These are phyloP conservation scores for Rhizopogon vesiculosus DNA, from an alignment of 768 basidiomycete species.

Conservation along the genomic window DNA sequence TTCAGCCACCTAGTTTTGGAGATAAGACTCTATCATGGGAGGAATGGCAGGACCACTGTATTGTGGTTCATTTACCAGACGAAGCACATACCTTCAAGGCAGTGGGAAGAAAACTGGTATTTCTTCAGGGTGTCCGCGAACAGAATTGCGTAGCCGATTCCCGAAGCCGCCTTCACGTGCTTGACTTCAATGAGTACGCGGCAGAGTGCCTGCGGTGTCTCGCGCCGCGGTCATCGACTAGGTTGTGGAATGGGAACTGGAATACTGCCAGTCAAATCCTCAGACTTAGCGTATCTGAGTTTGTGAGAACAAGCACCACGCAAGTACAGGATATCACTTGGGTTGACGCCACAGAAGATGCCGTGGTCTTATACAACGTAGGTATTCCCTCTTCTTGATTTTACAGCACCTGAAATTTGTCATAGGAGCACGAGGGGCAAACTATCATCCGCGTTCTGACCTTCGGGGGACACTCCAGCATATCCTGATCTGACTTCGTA, in stretches of 20 bases:
- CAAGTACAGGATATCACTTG: constrained; percentile 43
- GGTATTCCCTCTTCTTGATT: constrained; percentile 13
- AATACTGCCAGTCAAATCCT: constrained; percentile 26
- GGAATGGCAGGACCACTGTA: constrained; percentile 42
- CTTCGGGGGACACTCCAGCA: constrained; percentile 14
- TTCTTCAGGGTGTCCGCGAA: constrained; percentile 25
- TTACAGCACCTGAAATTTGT: constrained; percentile 1
- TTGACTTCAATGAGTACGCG: constrained; percentile 26
- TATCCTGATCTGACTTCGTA: neutral
- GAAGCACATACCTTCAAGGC: constrained; percentile 23
- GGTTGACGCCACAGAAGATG: constrained; percentile 56
- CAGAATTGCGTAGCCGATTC: constrained; percentile 5
- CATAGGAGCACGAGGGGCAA: constrained; percentile 28
- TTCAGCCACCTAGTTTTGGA: constrained; percentile 36
- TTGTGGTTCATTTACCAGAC: constrained; percentile 29
- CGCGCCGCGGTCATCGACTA: constrained; percentile 21
- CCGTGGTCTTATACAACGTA: constrained; percentile 53
- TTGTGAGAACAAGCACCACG: constrained; percentile 34
- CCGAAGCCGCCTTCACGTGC: constrained; percentile 21
- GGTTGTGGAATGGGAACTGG: constrained; percentile 24
- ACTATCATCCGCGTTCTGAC: constrained; percentile 27
- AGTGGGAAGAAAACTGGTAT: constrained; percentile 25
- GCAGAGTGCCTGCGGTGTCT: constrained; percentile 22
- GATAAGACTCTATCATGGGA: constrained; percentile 50
- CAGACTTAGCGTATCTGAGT: constrained; percentile 17